These are phyloP conservation scores for Fusarium succisae DNA, from an alignment of 2,329 filamentous ascomycete species.

Conservation along the genomic window DNA sequence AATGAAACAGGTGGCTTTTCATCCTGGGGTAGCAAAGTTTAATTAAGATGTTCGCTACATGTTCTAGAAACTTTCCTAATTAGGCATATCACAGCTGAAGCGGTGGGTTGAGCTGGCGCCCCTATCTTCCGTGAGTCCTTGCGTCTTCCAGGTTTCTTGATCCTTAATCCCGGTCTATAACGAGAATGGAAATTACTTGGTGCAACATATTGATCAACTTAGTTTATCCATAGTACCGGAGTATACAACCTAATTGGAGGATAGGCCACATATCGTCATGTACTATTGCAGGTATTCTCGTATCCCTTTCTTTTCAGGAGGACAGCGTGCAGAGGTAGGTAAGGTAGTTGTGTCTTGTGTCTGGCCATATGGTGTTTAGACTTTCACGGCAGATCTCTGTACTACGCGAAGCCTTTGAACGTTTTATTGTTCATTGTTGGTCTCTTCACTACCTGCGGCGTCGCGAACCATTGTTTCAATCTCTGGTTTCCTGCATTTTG, in stretches of 20 bases:
- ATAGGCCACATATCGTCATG: slow-evolving; percentile 9
- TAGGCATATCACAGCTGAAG: slow-evolving; percentile 7
- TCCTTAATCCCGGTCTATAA: slow-evolving; percentile 34
- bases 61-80: slow-evolving; percentile 20
- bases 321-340: not conserved
- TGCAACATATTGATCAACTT: slow-evolving; percentile 37
- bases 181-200: slow-evolving; percentile 39
- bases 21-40: slow-evolving; percentile 7
- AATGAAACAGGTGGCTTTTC: not conserved
- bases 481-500: not conserved
- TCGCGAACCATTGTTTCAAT: slow-evolving; percentile 28
- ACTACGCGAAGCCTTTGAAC: not conserved
- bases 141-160: slow-evolving; percentile 9
- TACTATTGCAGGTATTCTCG: slow-evolving; percentile 9
- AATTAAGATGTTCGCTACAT: not conserved
- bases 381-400: slow-evolving; percentile 2
- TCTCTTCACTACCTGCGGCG: slow-evolving; percentile 4
- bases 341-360: not conserved
- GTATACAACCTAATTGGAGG: slow-evolving; percentile 33
- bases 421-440: not conserved
- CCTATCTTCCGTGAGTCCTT: slow-evolving; percentile 33
- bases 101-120: slow-evolving; percentile 30
- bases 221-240: slow-evolving; percentile 32
- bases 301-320: slow-evolving; percentile 20
- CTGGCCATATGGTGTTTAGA: not conserved